These are phyloP conservation scores for Bombardia bombarda DNA, from an alignment of 495 filamentous ascomycete genomes.

Conservation along the genomic window DNA sequence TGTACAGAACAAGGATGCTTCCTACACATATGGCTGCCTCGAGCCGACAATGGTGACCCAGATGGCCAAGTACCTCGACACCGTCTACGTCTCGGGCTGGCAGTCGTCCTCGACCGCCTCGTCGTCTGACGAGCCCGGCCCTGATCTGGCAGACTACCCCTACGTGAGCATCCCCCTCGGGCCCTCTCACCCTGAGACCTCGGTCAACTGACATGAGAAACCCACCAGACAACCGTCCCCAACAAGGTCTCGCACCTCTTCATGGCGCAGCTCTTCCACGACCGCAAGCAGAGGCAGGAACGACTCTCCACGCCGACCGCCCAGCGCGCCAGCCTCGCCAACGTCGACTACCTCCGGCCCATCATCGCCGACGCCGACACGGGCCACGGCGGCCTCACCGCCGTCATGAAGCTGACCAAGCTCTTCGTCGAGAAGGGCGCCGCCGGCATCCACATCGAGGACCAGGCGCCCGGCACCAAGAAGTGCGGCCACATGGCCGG, in stretches of 20 bases:
- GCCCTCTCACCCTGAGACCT: not conserved
- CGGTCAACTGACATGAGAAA: not conserved
- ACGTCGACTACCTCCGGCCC: conserved; percentile 89
- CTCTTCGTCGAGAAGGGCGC: conserved; percentile 96
- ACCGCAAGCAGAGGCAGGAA: conserved; percentile 96
- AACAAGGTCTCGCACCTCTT: conserved; percentile 97
- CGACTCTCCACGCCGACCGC: conserved; percentile 70
- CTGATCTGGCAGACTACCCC: conserved; percentile 96
- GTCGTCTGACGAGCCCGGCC: conserved; percentile 87
- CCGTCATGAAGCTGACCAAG: conserved; percentile 98
- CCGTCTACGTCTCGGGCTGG: conserved; percentile 98
- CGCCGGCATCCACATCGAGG: conserved; percentile 97
- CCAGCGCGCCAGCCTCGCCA: conserved; percentile 64
- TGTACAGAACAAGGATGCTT: conserved; percentile 66
- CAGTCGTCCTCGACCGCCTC: conserved; percentile 96
- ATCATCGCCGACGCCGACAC: conserved; percentile 98
- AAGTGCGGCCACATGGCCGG: conserved; percentile 99
- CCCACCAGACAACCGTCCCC: conserved; percentile 84
- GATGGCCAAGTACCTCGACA: conserved; percentile 98
- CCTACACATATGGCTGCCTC: conserved; percentile 93
- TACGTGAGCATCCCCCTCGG: conserved; percentile 52
- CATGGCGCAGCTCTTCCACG: conserved; percentile 98
- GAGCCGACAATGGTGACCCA: conserved; percentile 98
- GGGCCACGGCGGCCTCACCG: conserved; percentile 92
- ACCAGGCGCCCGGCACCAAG: conserved; percentile 97